These are phyloP conservation scores for Blastobotrys serpentis DNA, from an alignment of 1,139 yeast species.

Conservation along the genomic window DNA sequence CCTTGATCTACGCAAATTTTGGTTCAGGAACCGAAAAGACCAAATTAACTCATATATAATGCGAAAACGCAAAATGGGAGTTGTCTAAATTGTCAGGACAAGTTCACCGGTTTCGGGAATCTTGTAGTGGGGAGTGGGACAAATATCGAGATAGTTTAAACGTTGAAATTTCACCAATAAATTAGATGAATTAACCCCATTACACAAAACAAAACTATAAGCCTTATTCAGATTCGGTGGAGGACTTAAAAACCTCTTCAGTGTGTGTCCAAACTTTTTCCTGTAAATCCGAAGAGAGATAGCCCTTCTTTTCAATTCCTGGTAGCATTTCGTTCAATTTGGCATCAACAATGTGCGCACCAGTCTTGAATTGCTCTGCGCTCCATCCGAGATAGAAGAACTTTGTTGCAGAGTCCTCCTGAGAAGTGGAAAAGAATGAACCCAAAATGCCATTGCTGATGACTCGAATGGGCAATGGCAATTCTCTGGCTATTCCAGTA, in stretches of 20 bases:
- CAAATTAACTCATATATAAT: too few relatives aligned
- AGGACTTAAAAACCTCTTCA: background rate
- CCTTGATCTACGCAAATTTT: too few relatives aligned
- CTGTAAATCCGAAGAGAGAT: slow-evolving; percentile 24
- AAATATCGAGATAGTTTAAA: too few relatives aligned
- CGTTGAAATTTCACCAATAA: too few relatives aligned
- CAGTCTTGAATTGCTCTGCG: background rate
- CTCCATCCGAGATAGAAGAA: slow-evolving; percentile 24
- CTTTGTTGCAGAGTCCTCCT: slow-evolving; percentile 26
- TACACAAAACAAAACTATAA: too few relatives aligned
- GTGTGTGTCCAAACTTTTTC: slow-evolving; percentile 32
- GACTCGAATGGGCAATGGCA: slow-evolving; percentile 29
- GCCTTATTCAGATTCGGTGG: too few relatives aligned
- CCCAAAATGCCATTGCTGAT: slow-evolving; percentile 8
- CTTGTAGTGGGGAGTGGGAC: too few relatives aligned
- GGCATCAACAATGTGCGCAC: slow-evolving; percentile 22
- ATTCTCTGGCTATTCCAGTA: slow-evolving; percentile 24
- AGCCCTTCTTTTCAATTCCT: slow-evolving; percentile 20
- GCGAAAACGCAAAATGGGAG: too few relatives aligned
- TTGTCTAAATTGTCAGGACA: too few relatives aligned
- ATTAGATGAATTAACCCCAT: too few relatives aligned
- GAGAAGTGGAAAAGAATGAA: slow-evolving; percentile 18
- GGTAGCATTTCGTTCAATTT: slow-evolving; percentile 19
- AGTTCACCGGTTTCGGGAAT: too few relatives aligned
- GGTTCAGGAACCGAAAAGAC: too few relatives aligned